These are phyloP conservation scores for Hysterangium stoloniferum DNA, from an alignment of 768 basidiomycete genomes.

Conservation along the genomic window DNA sequence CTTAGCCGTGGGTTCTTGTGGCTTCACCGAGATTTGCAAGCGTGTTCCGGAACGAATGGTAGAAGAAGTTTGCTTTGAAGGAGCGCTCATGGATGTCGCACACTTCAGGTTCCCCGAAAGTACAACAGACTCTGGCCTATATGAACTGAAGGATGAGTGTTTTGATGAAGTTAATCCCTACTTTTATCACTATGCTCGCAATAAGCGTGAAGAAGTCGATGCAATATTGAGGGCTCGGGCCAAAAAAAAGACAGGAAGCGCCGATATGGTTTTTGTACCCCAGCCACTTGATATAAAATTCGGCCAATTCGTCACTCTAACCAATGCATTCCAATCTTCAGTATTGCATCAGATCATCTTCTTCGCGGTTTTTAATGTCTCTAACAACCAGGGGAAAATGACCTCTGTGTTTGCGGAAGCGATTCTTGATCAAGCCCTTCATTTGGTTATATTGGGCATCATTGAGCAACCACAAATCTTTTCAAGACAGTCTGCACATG, in stretches of 20 bases:
- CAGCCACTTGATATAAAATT: slow-evolving; percentile 52
- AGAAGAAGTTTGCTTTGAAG: slow-evolving; percentile 77
- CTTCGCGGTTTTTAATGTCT: slow-evolving; percentile 68
- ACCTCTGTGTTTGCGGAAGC: slow-evolving; percentile 69
- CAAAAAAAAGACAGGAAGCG: slow-evolving; percentile 53
- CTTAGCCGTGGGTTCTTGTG: slow-evolving; percentile 78
- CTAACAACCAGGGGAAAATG: slow-evolving; percentile 50
- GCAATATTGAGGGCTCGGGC: slow-evolving; percentile 57
- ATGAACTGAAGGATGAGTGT: slow-evolving; percentile 76
- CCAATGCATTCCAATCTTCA: slow-evolving; percentile 58
- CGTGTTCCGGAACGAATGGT: slow-evolving; percentile 84
- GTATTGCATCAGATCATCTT: slow-evolving; percentile 77
- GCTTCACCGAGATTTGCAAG: slow-evolving; percentile 87
- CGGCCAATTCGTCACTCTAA: slow-evolving; percentile 64
- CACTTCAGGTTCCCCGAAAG: slow-evolving; percentile 76
- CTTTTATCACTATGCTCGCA: slow-evolving; percentile 92
- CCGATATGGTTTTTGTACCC: slow-evolving; percentile 71
- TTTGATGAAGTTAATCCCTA: slow-evolving; percentile 91
- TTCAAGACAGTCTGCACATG: slow-evolving; percentile 45
- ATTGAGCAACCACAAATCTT: slow-evolving; percentile 64
- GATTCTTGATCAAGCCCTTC: slow-evolving; percentile 81
- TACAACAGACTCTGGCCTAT: slow-evolving; percentile 72
- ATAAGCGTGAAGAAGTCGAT: slow-evolving; percentile 89
- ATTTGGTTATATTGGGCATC: slow-evolving; percentile 79
- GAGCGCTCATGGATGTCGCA: slow-evolving; percentile 69